These are phyloP conservation scores for Nakaseomyces glabratus DNA, from an alignment of 1,139 yeast genomes.

Conservation along the genomic window DNA sequence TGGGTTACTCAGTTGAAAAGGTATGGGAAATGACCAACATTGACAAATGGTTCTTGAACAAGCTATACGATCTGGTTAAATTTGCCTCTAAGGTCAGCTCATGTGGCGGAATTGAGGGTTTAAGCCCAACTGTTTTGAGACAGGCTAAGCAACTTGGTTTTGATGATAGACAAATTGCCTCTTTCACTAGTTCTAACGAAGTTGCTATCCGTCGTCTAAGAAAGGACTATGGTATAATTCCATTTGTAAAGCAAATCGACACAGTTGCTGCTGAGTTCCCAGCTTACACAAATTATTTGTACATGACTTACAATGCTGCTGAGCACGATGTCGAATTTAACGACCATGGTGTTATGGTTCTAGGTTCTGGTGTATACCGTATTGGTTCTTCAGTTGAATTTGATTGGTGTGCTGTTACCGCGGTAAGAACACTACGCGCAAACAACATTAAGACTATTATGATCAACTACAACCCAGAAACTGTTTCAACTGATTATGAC, in stretches of 20 bases:
- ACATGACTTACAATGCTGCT: slow-evolving; percentile 92
- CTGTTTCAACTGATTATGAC: slow-evolving; percentile 96
- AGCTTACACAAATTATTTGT: slow-evolving; percentile 88
- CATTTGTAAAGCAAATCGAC: slow-evolving; percentile 95
- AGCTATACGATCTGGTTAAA: slow-evolving; percentile 61
- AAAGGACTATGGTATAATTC: slow-evolving; percentile 78
- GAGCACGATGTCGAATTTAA: slow-evolving; percentile 76
- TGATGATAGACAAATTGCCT: slow-evolving; percentile 94
- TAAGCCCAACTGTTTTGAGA: slow-evolving; percentile 54
- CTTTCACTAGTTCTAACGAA: slow-evolving; percentile 82
- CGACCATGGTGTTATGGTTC: slow-evolving; percentile 81
- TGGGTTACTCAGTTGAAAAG: slow-evolving; percentile 81
- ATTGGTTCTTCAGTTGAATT: slow-evolving; percentile 92
- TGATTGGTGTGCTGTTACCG: slow-evolving; percentile 95
- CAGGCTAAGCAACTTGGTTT: slow-evolving; percentile 96
- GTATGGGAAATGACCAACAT: slow-evolving; percentile 89
- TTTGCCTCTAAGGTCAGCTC: slow-evolving; percentile 58
- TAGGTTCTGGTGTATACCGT: slow-evolving; percentile 91
- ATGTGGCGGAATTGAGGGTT: slow-evolving; percentile 50
- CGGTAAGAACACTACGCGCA: slow-evolving; percentile 88
- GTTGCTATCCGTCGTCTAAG: slow-evolving; percentile 87
- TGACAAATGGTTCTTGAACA: slow-evolving; percentile 95
- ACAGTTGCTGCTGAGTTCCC: slow-evolving; percentile 99
- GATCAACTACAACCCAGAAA: slow-evolving; percentile 98
- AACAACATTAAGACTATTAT: slow-evolving; percentile 84